These are phyloP conservation scores for Populus hybrid DNA, from an alignment of 441 rosid genomes.

Conservation along the genomic window DNA sequence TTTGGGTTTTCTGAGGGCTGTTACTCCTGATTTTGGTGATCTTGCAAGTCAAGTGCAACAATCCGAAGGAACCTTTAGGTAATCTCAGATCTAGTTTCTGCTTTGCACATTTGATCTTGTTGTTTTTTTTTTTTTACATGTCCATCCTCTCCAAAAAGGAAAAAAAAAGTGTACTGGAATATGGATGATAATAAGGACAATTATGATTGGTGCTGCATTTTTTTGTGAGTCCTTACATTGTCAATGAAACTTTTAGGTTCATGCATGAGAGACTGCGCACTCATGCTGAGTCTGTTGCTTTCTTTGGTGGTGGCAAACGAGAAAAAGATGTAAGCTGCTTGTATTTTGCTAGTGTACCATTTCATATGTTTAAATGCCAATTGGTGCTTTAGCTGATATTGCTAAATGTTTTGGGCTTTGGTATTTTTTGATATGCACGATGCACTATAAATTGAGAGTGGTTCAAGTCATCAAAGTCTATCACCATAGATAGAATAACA, in stretches of 20 bases:
- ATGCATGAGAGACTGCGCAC: slow-evolving; percentile 97
- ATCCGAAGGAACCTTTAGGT: slow-evolving; percentile 99
- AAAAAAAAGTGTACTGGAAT: neutral
- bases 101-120: slow-evolving; percentile 4
- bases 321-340: slow-evolving; percentile 88
- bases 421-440: neutral
- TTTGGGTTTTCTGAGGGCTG: slow-evolving; percentile 85
- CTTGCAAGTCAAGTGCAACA: slow-evolving; percentile 85
- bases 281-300: slow-evolving; percentile 99
- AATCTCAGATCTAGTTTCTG: slow-evolving; percentile 20
- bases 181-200: neutral
- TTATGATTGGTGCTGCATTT: slow-evolving; percentile 2
- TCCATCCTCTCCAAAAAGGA: neutral
- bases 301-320: slow-evolving; percentile 99
- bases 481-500: neutral
- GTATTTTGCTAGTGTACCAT: neutral
- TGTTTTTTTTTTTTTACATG: neutral
- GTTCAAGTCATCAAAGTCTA: neutral
- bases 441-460: neutral
- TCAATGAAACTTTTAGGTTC: slow-evolving; percentile 53
- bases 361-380: slow-evolving; percentile 11
- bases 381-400: slow-evolving; percentile 8
- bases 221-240: slow-evolving; percentile 19
- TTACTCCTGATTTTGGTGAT: slow-evolving; percentile 97
- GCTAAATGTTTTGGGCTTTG: slow-evolving; percentile 9